A percentile compares a stretch with the other conserved stretches of the same genome.
Conservation (phyloP, 225 moss, liverwort and hornwort genomes). For the Straminergon stramineum region DNA sequence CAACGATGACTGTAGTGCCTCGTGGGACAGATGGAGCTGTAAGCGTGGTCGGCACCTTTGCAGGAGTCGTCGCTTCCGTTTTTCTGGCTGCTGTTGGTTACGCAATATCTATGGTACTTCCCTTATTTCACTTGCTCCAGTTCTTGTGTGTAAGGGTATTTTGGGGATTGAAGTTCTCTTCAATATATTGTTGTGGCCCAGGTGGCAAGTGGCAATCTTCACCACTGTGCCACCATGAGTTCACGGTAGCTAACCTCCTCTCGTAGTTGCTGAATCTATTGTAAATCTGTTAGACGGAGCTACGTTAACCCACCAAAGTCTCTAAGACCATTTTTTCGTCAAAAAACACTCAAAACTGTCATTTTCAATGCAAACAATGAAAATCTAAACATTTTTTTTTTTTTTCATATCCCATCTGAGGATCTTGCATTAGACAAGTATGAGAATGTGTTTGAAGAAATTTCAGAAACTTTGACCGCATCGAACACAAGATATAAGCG, state of each 20-base stretch:
- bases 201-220: neutral
- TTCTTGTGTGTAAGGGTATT: neutral
- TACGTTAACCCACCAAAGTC: neutral
- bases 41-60: constrained; percentile 37
- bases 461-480: neutral
- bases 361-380: neutral
- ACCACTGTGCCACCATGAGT: neutral
- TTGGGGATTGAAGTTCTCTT: neutral
- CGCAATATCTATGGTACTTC: constrained; percentile 19
- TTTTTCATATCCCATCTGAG: neutral
- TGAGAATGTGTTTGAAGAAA: neutral
- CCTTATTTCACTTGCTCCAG: neutral
- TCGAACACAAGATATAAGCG: neutral
- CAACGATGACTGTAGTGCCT: constrained; percentile 43
- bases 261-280: neutral
- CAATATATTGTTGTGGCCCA: neutral
- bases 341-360: neutral
- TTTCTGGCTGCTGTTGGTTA: constrained; percentile 34
- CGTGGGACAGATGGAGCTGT: constrained; percentile 54
- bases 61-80: constrained; percentile 31
- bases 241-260: neutral
- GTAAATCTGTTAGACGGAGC: neutral
- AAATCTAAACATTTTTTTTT: neutral
- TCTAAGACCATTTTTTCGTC: neutral
- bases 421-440: neutral